These are phyloP conservation scores for Nicotiana attenuata DNA, from an alignment of 257 asterid species.

Conservation along the genomic window DNA sequence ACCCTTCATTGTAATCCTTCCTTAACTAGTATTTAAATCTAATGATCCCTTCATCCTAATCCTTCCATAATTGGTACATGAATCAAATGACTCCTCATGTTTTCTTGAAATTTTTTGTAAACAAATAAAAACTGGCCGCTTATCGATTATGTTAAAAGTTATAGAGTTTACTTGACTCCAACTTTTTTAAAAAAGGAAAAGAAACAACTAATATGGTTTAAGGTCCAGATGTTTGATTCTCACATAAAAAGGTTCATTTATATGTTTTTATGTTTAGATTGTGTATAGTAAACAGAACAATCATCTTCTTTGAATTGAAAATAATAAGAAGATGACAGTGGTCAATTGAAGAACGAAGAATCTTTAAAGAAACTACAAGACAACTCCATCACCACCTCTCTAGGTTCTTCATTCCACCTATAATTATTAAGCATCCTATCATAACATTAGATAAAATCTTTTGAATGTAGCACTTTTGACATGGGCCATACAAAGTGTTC, in stretches of 20 bases:
- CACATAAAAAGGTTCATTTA: neutral
- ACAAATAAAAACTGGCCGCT: no score
- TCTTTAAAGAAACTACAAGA: neutral
- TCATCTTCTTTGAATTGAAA: neutral
- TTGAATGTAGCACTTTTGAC: conserved; percentile 3
- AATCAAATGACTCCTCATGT: no score
- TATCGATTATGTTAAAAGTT: neutral
- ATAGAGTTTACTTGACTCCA: neutral
- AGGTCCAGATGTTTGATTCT: neutral
- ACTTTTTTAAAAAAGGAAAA: neutral
- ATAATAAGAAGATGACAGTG: neutral
- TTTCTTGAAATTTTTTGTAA: no score
- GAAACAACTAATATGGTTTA: neutral
- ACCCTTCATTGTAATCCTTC: neutral
- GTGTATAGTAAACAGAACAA: neutral
- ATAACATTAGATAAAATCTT: neutral
- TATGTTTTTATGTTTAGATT: neutral
- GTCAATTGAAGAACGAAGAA: neutral
- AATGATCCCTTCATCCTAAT: neutral
- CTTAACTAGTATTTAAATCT: neutral
- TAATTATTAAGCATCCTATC: neutral
- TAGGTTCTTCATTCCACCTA: conserved; percentile 4
- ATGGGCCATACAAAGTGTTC: neutral
- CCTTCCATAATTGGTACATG: no score
- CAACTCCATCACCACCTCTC: neutral